These are phyloP conservation scores for Backusella australiensis DNA, from an alignment of 192 early-diverging fungal genomes.

Conservation along the genomic window DNA sequence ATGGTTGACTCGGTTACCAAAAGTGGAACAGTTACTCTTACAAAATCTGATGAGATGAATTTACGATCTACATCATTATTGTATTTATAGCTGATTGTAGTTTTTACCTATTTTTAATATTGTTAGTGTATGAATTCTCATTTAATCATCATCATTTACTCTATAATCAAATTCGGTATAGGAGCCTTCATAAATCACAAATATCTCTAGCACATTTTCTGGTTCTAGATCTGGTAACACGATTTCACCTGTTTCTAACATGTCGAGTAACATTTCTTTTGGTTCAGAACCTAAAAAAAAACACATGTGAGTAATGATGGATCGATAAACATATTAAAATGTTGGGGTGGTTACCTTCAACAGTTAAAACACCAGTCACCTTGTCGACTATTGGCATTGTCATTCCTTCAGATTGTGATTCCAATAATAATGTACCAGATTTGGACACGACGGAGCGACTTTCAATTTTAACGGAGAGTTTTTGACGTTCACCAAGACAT, in stretches of 20 bases:
- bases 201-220: slow-evolving; percentile 40
- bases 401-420: slow-evolving; percentile 38
- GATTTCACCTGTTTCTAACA: slow-evolving; percentile 38
- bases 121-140: neutral
- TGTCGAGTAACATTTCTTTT: slow-evolving; percentile 27
- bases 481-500: slow-evolving; percentile 36
- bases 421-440: slow-evolving; percentile 28
- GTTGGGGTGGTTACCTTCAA: neutral
- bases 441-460: slow-evolving; percentile 14
- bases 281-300: slow-evolving; percentile 1
- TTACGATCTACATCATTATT: slow-evolving; percentile 34
- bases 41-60: slow-evolving; percentile 46
- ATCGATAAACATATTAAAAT: neutral
- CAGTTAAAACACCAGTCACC: slow-evolving; percentile 26
- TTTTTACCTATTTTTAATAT: slow-evolving; percentile 39
- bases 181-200: slow-evolving; percentile 43
- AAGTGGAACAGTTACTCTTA: slow-evolving; percentile 53
- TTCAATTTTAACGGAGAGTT: slow-evolving; percentile 35
- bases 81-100: slow-evolving; percentile 41
- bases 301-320: neutral
- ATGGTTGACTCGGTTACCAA: slow-evolving; percentile 52
- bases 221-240: slow-evolving; percentile 34
- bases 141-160: slow-evolving; percentile 19
- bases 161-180: slow-evolving; percentile 38
- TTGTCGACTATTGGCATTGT: slow-evolving; percentile 16